These are phyloP conservation scores for Neoboletus magnificus DNA, from an alignment of 768 basidiomycete genomes.

Conservation along the genomic window DNA sequence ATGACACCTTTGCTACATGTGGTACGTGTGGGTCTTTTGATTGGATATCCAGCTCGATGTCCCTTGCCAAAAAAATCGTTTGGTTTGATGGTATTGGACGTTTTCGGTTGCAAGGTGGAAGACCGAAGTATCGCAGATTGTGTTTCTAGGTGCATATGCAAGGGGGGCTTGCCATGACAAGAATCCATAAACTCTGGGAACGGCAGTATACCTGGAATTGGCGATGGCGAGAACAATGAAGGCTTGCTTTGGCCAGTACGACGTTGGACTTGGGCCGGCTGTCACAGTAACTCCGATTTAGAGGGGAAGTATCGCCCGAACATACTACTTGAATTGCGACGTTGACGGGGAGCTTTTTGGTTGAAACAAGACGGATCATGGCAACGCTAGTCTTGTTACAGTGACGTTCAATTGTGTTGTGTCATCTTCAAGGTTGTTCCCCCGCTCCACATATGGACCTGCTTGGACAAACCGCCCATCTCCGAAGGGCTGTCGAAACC, in stretches of 20 bases:
- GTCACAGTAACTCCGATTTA: not conserved
- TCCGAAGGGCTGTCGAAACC: not conserved
- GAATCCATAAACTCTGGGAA: not conserved
- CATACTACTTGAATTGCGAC: not conserved
- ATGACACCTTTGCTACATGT: not conserved
- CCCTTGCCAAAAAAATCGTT: not conserved
- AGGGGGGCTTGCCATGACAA: not conserved
- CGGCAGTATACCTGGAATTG: not conserved
- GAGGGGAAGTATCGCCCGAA: not conserved
- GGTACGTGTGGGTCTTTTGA: not conserved
- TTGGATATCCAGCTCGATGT: not conserved
- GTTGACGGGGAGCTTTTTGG: not conserved
- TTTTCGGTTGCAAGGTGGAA: not conserved
- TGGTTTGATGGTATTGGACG: not conserved
- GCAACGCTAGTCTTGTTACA: not conserved
- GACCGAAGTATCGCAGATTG: too few relatives aligned
- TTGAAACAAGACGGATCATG: not conserved
- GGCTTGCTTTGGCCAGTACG: not conserved
- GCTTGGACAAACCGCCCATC: slow-evolving; percentile 1
- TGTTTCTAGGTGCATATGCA: not conserved
- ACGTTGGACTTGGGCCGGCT: not conserved
- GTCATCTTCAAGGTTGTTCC: not conserved
- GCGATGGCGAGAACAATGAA: not conserved
- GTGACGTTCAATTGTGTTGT: not conserved
- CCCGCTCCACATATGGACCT: not conserved